These are phyloP conservation scores for Ophiostoma sp. DNA, from an alignment of 2,329 filamentous ascomycete genomes.

Conservation along the genomic window DNA sequence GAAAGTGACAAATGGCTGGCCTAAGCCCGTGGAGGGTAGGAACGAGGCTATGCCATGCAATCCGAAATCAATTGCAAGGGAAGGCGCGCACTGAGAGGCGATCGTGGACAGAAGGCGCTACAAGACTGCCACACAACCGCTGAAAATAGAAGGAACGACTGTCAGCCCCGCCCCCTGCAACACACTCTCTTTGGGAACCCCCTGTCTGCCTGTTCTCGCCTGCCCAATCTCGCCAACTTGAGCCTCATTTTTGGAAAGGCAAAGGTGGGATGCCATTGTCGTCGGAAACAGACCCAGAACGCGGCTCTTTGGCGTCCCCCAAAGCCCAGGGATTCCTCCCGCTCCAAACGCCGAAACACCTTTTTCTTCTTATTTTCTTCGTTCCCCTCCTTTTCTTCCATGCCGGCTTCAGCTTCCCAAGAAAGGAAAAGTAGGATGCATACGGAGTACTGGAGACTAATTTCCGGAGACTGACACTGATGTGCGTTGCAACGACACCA, in stretches of 20 bases:
- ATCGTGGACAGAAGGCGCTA: background rate
- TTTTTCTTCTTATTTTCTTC: background rate
- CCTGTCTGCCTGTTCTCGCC: background rate
- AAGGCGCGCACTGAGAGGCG: background rate
- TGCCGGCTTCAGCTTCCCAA: background rate
- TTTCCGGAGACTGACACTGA: background rate
- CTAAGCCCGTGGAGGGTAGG: background rate
- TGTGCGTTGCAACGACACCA: background rate
- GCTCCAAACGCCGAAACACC: background rate
- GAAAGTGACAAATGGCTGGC: background rate
- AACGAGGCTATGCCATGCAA: conserved; percentile 11
- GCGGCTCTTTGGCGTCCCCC: background rate
- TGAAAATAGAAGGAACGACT: background rate
- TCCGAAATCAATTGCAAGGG: too few relatives aligned
- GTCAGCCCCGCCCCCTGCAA: background rate
- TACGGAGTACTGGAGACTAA: background rate
- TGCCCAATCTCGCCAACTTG: background rate
- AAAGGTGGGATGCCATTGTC: background rate
- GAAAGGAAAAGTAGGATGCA: background rate
- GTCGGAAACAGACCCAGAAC: background rate
- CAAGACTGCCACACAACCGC: background rate
- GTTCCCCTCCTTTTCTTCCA: background rate
- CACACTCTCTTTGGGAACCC: background rate
- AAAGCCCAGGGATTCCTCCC: background rate
- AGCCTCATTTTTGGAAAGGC: background rate